Base-by-base conservation (phyloP, 306 rosid genomes). In the Cucurbita argyrosperma region DNA sequence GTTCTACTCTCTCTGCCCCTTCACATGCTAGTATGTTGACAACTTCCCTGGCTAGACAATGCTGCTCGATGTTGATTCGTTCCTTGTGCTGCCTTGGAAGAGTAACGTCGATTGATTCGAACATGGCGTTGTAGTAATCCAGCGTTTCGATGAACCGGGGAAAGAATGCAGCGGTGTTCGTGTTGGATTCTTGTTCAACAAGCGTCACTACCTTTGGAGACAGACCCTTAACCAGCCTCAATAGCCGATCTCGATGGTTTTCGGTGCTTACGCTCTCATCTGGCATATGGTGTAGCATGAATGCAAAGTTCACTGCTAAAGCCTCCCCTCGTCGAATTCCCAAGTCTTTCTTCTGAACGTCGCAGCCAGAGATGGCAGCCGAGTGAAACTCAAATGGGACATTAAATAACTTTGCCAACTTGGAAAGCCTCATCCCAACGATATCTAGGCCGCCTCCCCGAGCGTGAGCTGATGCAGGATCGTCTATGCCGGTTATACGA, bases 11-110 rank as follows among this genome's bases (percentile, higher is more conserved):
- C 84, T 91, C 97, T 0, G 78, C 78, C 42, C 96, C 99, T 79
- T 95, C 99, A 60, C 99, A 95, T 1, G 99, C 99, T 80, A 95
- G 79, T 74, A 91, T 85, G 92, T 91, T 95, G 77, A 95, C 99
- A 61, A 95, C 81, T 43, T 91, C 96, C 79, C 90, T 88, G 14
- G 99, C 99, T 84, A 95, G 74, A 81, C 99, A 95, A 79, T 91
- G 96, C 79, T 95, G 99, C 91, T 95, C 99, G 42, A 95, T 92
- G 75, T 87, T 84, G 80, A 95, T 95, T 45, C 97, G 65, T 84
- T 89, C 96, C 81, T 85, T 90, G 69, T 82, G 92, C 11, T 81
- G 87, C 72, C 97, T 85, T 0, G 92, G 86, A 64, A 89, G 92
- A 55, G 92, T 88, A 71, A 79, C 96, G 23, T 95, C 99, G 2